Base-by-base conservation (phyloP, 1,139 yeast species). In the Eremothecium cymbalariae region DNA sequence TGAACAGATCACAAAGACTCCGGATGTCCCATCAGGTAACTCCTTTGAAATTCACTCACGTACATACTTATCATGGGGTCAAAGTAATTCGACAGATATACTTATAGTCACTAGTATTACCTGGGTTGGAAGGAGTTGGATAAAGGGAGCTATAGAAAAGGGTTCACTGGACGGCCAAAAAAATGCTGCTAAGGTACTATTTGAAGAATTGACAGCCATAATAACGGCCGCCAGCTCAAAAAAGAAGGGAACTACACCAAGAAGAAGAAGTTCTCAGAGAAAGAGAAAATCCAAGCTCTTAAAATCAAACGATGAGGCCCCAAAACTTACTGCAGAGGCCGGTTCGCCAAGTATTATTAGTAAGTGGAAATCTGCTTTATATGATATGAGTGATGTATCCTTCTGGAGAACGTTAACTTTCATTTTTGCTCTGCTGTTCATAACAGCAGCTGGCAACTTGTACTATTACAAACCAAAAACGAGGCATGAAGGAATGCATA, bases 91-190 rank as follows among this genome's bases (percentile, higher is more conserved):
- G 8, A 85, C 97, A 3, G 68, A 67, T 37, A 44, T 88, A 31
- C 64, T 66, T 32, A 76, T 78, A 12, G 67, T 77, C 4, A 79
- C 94, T 0, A 72, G 65, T 45, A 74, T 88, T 41, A 83, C 80
- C 31, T 93, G 98, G 98, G 69, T 83, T 4, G 94, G 88, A n/a
- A 84, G 83, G 55, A 79, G 94, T 20, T 83, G 96, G 86, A 73
- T 88, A 48, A 85, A 86, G 59, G 79, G 94, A 12, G 81, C 94
- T 0, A 77, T 93, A 47, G 98, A 93, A 55, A 86, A 79, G 52
- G 96, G 96, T 6, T 74, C 94, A 11, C 73, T 81, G 36, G 94
- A 84, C 37, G 99, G 98, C 0, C 98, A 93, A 57, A 74, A 74
- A 48, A 78, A 76, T 13, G 72, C 82, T 12, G 70, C 81, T 62